These are phyloP conservation scores for Beauveria caledonica DNA, from an alignment of 2,329 filamentous ascomycete genomes.

Conservation along the genomic window DNA sequence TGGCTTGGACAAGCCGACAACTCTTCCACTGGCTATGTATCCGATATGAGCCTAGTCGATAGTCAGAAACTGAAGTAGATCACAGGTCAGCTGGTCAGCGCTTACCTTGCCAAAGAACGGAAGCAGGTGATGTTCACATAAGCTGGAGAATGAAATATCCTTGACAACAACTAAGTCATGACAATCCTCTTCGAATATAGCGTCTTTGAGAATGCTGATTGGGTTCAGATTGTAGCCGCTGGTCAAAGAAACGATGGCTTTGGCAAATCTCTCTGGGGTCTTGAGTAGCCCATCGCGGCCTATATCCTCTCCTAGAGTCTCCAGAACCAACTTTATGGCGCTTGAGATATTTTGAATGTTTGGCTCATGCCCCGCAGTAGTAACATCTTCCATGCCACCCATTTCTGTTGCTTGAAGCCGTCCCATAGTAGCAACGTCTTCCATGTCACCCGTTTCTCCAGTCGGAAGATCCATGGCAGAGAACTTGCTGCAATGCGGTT, in stretches of 20 bases:
- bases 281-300: background rate
- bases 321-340: background rate
- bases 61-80: background rate
- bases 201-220: background rate
- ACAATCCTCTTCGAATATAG: background rate
- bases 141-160: background rate
- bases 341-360: background rate
- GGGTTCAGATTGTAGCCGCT: background rate
- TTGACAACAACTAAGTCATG: background rate
- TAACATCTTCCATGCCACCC: background rate
- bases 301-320: background rate
- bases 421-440: background rate
- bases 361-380: background rate
- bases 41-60: background rate
- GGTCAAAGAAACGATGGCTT: background rate
- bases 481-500: too few species aligned
- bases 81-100: background rate
- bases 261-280: background rate
- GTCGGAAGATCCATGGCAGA: too few species aligned
- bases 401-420: background rate
- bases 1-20: background rate
- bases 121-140: conserved; percentile 1
- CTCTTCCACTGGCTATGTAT: background rate
- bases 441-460: background rate
- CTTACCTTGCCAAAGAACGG: background rate